Evolutionary conservation across 1,284 basidiomycete species (phyloP).

Genomic region (Papiliotrema fonsecae): DNA sequence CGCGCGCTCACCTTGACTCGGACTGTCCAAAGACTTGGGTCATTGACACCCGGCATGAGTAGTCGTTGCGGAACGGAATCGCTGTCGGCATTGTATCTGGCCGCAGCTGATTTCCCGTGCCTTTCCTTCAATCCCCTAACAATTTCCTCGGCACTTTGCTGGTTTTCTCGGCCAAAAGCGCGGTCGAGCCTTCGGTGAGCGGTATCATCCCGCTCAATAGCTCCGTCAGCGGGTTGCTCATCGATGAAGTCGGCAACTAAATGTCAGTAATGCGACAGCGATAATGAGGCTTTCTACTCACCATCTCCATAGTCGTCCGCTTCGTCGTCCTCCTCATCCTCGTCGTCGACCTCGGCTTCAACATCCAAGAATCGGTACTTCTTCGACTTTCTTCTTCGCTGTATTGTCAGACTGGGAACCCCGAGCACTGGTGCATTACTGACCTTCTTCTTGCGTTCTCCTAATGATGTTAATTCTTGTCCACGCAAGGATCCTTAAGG

Average conservation of each 20-base stretch:
- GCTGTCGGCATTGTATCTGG: slow-evolving; percentile 80
- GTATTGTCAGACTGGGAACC: background rate
- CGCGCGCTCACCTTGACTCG: slow-evolving; percentile 75
- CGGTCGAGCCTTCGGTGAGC: slow-evolving; percentile 76
- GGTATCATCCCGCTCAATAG: slow-evolving; percentile 60
- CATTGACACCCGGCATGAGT: slow-evolving; percentile 93
- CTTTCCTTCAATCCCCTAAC: slow-evolving; percentile 79
- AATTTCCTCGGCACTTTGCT: slow-evolving; percentile 79
- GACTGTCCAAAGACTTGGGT: slow-evolving; percentile 93
- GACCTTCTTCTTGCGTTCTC: slow-evolving; percentile 43
- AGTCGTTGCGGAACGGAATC: slow-evolving; percentile 93
- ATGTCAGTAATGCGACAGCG: slow-evolving; percentile 10
- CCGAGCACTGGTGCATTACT: background rate
- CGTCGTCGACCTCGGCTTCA: slow-evolving; percentile 88
- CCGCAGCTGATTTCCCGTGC: slow-evolving; percentile 63
- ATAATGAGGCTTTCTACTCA: too few species aligned
- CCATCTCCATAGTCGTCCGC: slow-evolving; percentile 69
- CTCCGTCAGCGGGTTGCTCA: slow-evolving; percentile 59
- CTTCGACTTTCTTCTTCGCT: slow-evolving; percentile 49
- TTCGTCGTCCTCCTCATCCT: slow-evolving; percentile 92
- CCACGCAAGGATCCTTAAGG: background rate
- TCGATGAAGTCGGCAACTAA: slow-evolving; percentile 66
- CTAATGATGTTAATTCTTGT: background rate
- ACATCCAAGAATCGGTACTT: slow-evolving; percentile 88
- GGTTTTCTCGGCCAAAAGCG: slow-evolving; percentile 68